These are phyloP conservation scores for Alternaria brassicicola DNA, from an alignment of 2,329 filamentous ascomycete species.

Conservation along the genomic window DNA sequence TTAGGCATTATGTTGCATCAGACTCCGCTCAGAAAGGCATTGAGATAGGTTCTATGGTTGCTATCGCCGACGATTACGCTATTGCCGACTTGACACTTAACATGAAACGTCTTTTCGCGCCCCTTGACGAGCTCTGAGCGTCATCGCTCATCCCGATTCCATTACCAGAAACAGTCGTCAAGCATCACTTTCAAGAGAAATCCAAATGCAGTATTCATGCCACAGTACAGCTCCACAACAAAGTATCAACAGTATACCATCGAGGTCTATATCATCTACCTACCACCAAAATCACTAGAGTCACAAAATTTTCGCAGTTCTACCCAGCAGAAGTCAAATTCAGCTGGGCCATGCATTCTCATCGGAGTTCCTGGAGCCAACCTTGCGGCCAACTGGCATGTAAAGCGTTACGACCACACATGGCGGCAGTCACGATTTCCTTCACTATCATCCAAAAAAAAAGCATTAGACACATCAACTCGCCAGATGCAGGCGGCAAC, in stretches of 20 bases:
- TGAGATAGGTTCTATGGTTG: slow-evolving; percentile 70
- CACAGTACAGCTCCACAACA: slow-evolving; percentile 20
- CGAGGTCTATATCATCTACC: slow-evolving; percentile 16
- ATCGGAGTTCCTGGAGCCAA: slow-evolving; percentile 36
- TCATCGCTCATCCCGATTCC: neutral
- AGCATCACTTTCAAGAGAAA: neutral
- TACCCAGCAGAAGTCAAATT: slow-evolving; percentile 17
- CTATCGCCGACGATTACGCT: slow-evolving; percentile 71
- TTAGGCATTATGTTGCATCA: slow-evolving; percentile 65
- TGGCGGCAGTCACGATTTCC: slow-evolving; percentile 30
- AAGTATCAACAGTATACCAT: slow-evolving; percentile 32
- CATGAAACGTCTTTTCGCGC: slow-evolving; percentile 74
- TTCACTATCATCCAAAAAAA: slow-evolving; percentile 36
- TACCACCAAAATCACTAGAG: slow-evolving; percentile 15
- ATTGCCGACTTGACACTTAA: slow-evolving; percentile 69
- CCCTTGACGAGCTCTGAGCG: slow-evolving; percentile 49
- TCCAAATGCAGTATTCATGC: slow-evolving; percentile 7
- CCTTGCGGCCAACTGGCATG: slow-evolving; percentile 10
- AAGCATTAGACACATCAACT: slow-evolving; percentile 45
- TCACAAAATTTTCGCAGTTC: slow-evolving; percentile 19
- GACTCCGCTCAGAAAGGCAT: slow-evolving; percentile 70
- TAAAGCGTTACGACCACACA: slow-evolving; percentile 26
- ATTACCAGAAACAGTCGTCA: slow-evolving; percentile 2
- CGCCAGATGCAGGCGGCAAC: slow-evolving; percentile 31
- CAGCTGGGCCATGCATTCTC: slow-evolving; percentile 36